Conservation (phyloP, 1,139 yeast genomes). For the Wickerhamomyces sp. region DNA sequence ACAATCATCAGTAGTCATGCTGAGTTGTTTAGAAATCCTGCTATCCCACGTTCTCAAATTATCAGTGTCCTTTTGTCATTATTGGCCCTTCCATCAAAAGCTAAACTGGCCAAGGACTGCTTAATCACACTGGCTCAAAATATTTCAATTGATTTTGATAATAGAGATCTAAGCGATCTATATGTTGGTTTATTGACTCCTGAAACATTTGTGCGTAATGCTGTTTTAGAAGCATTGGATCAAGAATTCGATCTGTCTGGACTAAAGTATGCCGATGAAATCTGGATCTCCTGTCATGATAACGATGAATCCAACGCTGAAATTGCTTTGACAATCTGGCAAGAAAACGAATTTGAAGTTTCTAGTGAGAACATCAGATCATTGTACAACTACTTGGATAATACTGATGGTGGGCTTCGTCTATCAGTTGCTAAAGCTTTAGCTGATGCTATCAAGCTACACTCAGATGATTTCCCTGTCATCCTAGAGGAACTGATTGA, state of each 20-base stretch:
- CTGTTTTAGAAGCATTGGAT: slow-evolving; percentile 80
- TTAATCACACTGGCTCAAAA: slow-evolving; percentile 71
- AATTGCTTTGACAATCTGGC: slow-evolving; percentile 80
- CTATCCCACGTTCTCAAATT: slow-evolving; percentile 66
- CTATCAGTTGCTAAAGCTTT: slow-evolving; percentile 62
- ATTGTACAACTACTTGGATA: slow-evolving; percentile 48
- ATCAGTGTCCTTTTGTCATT: slow-evolving; percentile 60
- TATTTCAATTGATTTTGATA: slow-evolving; percentile 56
- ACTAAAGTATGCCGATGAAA: slow-evolving; percentile 52
- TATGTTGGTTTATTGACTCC: slow-evolving; percentile 58
- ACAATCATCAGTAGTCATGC: slow-evolving; percentile 77
- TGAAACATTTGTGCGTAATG: slow-evolving; percentile 66
- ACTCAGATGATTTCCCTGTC: slow-evolving; percentile 29
- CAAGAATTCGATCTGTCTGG: slow-evolving; percentile 75
- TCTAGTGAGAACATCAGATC: slow-evolving; percentile 39
- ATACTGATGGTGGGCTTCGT: slow-evolving; percentile 59
- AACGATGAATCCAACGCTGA: slow-evolving; percentile 59
- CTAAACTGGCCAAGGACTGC: slow-evolving; percentile 80
- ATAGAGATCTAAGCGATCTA: slow-evolving; percentile 55
- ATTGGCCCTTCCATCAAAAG: slow-evolving; percentile 70
- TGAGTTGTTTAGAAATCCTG: slow-evolving; percentile 61
- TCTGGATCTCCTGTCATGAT: slow-evolving; percentile 79
- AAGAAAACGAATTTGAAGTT: slow-evolving; percentile 58
- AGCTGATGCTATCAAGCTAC: slow-evolving; percentile 41
- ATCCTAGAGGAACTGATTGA: slow-evolving; percentile 44